Evolutionary conservation across 306 rosid genomes (phyloP), one percentile per base, ranked within the genome.

Genomic region (Quercus rubra): DNA sequence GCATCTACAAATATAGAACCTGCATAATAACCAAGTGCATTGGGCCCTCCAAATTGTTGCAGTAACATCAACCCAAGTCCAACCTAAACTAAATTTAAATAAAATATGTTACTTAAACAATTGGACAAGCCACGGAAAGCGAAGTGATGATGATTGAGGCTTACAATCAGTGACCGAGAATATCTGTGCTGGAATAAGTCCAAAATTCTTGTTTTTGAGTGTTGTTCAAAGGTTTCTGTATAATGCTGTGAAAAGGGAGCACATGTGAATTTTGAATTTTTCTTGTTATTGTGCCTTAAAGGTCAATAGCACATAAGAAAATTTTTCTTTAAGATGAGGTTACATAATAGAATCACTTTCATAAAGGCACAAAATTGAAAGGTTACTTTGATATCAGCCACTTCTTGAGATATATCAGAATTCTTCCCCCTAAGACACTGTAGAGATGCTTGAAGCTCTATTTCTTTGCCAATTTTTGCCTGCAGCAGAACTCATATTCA

Each of bases 11-110:
- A 92, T 78, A 92, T 90, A 33, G 91, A 82, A 41, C 88, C 89
- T 66, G 94, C 98, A 43, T 94, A 94, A 69, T 89, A 92, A 38
- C 81, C 80, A 83, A 94, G 83, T 74, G 84, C 97, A 59, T 89
- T 90, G 76, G 90, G 83, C 63, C 97, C 98, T 86, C 97, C 97
- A 68, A 92, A 94, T 81, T 94, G 97, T 83, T 92, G 97, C 35
- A 92, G 80, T 61, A 86, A 84, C 97, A 94, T 94, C 78, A 94
- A 82, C 71, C 98, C 98, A 3, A 92, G 91, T 82, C 96, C 97
- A 25, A 90, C 94, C 97, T 94, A 38, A 8, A 8, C 78, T 41
- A 81, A 38, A 80, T 49, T 82, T 73, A 49, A 49, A 49, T 28
- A 21, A 21, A 59, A 38, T 46, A 70, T 57, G n/a, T 71, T 38